These are phyloP conservation scores for Ottelia alismoides DNA, from an alignment of 106 monocot genomes.

Conservation along the genomic window DNA sequence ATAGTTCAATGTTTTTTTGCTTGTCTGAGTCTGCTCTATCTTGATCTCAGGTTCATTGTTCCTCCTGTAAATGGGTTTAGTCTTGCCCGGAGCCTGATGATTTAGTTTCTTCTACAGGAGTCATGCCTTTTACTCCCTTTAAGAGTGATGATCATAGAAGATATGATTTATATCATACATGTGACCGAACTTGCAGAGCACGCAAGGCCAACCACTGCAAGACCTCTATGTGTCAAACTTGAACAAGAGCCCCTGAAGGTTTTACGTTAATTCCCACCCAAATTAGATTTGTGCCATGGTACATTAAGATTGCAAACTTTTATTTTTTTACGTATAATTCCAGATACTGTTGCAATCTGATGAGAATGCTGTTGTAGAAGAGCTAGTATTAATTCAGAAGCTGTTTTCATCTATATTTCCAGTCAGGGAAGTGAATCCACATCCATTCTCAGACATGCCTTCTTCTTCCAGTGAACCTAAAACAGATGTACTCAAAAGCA, in stretches of 20 bases:
- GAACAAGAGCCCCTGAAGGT: constrained; percentile 72
- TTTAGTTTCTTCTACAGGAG: constrained; percentile 54
- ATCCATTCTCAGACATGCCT: constrained; percentile 12
- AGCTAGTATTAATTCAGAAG: constrained; percentile 51
- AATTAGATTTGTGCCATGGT: background rate
- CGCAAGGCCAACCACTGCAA: constrained; percentile 15
- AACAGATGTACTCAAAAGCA: constrained; percentile 13
- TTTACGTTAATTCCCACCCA: background rate
- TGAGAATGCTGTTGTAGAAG: constrained; percentile 24
- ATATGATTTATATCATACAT: constrained; percentile 86
- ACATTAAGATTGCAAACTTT: background rate
- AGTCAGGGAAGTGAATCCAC: constrained; percentile 15
- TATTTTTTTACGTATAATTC: constrained; percentile 7
- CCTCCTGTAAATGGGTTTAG: too few relatives aligned
- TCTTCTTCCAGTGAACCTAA: constrained; percentile 1
- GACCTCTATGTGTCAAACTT: constrained; percentile 50
- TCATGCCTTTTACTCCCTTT: constrained; percentile 30
- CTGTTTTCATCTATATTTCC: constrained; percentile 47
- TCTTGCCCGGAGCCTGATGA: too few relatives aligned
- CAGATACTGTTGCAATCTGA: constrained; percentile 45
- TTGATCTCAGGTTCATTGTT: too few relatives aligned
- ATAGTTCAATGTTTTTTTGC: too few relatives aligned
- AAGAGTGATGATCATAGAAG: constrained; percentile 74
- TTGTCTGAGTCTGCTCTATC: too few relatives aligned
- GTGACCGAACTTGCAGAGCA: constrained; percentile 44